These are phyloP conservation scores for Cryptococcus neoformans DNA, from an alignment of 1,284 basidiomycete genomes.

Conservation along the genomic window DNA sequence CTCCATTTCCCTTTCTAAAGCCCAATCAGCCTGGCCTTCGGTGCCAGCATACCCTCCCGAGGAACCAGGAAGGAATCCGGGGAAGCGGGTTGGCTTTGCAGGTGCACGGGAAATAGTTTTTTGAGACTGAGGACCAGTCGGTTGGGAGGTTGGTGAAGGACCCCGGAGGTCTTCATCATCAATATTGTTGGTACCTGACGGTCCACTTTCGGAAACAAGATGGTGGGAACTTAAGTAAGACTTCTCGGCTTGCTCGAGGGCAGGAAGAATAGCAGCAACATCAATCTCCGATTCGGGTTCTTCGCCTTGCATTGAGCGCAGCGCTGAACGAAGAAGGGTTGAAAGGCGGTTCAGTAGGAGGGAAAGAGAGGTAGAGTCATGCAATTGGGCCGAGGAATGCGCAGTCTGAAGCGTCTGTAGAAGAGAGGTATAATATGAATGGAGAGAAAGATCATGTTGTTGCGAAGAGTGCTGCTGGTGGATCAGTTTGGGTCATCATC, in stretches of 20 bases:
- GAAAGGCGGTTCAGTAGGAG: slow-evolving; percentile 70
- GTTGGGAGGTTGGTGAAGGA: slow-evolving; percentile 2
- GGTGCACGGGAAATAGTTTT: slow-evolving; percentile 16
- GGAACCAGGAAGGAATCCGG: slow-evolving; percentile 34
- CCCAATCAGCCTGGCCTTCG: slow-evolving; percentile 65
- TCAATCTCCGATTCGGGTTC: slow-evolving; percentile 51
- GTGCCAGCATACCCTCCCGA: slow-evolving; percentile 45
- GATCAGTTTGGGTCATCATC: slow-evolving; percentile 1
- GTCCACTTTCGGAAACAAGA: not conserved
- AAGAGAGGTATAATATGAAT: slow-evolving; percentile 85
- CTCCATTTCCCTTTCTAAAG: slow-evolving; percentile 76
- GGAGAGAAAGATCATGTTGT: slow-evolving; percentile 83
- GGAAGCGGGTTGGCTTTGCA: slow-evolving; percentile 22
- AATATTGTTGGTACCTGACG: not conserved
- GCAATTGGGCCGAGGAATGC: slow-evolving; percentile 59
- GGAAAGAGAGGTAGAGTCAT: slow-evolving; percentile 60
- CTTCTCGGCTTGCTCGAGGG: not conserved
- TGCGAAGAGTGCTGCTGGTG: slow-evolving; percentile 74
- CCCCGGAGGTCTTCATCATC: not conserved
- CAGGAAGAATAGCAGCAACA: slow-evolving; percentile 10
- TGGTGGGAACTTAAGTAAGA: too few relatives aligned
- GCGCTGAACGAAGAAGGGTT: slow-evolving; percentile 65
- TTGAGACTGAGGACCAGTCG: not conserved
- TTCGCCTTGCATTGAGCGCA: slow-evolving; percentile 70
- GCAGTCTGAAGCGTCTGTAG: slow-evolving; percentile 70